phyloP scores from a whole-genome alignment of 1,284 basidiomycete species.

The Rhodofomes roseus region DNA sequence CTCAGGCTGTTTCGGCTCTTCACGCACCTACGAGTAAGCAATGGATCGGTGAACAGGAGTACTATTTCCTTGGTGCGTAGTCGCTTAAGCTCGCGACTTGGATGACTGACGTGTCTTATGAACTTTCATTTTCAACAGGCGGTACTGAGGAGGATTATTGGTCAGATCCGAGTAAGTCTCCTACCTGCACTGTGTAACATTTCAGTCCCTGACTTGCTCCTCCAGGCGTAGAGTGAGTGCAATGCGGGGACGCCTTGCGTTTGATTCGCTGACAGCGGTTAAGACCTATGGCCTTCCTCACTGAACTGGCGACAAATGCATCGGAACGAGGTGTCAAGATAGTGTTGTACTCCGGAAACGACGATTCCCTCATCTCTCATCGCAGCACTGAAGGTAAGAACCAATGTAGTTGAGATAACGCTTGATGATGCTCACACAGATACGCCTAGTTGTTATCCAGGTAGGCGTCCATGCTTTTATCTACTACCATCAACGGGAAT shows the following conservation, averaged over 20 bases:
- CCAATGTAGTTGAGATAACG: constrained; percentile 2
- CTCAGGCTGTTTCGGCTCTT: constrained; percentile 49
- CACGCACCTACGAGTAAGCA: constrained; percentile 66
- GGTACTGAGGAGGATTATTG: constrained; percentile 19
- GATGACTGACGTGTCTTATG: constrained; percentile 3
- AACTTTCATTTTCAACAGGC: neutral
- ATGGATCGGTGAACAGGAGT: constrained; percentile 38
- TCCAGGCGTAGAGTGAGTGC: constrained; percentile 45
- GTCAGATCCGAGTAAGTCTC: constrained; percentile 42
- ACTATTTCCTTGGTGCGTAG: constrained; percentile 26
- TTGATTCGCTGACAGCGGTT: neutral
- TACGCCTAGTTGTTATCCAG: constrained; percentile 55
- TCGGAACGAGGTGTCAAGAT: constrained; percentile 45
- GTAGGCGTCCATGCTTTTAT: constrained; percentile 26
- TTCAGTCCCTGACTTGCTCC: neutral
- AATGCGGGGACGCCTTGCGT: neutral
- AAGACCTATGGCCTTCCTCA: constrained; percentile 62
- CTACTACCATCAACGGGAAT: neutral
- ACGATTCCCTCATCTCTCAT: constrained; percentile 63
- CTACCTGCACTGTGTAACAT: neutral
- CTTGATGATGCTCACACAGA: neutral
- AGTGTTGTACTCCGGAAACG: constrained; percentile 64
- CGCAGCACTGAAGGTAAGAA: constrained; percentile 57
- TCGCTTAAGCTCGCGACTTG: neutral
- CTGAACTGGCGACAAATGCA: constrained; percentile 61